phyloP scores from a whole-genome alignment of 2,329 filamentous ascomycete genomes.

The Aspergillus quadrilineatus region DNA sequence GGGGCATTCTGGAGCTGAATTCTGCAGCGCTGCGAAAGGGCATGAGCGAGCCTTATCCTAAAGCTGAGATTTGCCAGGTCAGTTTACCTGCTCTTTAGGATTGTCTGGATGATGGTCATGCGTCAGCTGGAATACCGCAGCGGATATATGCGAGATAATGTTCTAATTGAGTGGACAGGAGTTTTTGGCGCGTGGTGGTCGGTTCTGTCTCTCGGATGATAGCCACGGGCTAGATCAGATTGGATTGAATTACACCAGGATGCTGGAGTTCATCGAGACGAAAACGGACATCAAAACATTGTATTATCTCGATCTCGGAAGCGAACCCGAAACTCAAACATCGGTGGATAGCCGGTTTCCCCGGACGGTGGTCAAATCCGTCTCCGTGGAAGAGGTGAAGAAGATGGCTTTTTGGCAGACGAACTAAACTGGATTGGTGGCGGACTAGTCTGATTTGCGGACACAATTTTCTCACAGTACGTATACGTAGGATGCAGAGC shows the following conservation, averaged over 20 bases:
- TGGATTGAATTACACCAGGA: conserved; percentile 74
- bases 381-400: conserved; percentile 37
- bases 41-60: conserved; percentile 85
- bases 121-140: not conserved
- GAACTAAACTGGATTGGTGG: not conserved
- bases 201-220: conserved; percentile 91
- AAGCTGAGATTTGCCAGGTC: conserved; percentile 68
- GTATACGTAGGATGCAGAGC: not conserved
- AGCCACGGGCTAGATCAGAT: conserved; percentile 87
- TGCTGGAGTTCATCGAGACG: conserved; percentile 68
- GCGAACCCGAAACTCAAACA: conserved; percentile 12
- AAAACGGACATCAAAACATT: conserved; percentile 41
- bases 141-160: not conserved
- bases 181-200: conserved; percentile 71
- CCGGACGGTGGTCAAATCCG: conserved; percentile 31
- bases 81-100: conserved; percentile 26
- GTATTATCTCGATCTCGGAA: conserved; percentile 37
- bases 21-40: conserved; percentile 85
- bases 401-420: conserved; percentile 34
- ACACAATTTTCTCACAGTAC: not conserved
- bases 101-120: not conserved
- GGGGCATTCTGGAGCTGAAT: conserved; percentile 86
- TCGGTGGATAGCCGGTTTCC: conserved; percentile 39
- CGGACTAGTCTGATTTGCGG: not conserved
- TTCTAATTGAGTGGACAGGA: conserved; percentile 49